Evolutionary conservation across 2,329 filamentous ascomycete genomes (phyloP).

Genomic region (Aspergillus ibericus): DNA sequence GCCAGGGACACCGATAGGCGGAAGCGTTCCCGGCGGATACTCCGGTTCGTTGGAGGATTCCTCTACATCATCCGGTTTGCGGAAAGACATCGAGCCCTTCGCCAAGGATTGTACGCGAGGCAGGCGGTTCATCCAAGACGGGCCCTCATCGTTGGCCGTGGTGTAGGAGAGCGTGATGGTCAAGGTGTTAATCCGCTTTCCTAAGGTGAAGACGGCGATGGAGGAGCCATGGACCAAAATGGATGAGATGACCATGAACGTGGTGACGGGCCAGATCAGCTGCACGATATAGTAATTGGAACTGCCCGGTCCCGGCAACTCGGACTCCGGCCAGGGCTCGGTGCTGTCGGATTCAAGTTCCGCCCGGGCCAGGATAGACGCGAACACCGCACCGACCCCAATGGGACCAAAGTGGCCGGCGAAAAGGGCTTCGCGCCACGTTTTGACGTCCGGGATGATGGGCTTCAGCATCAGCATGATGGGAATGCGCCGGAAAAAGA

Average conservation of each 20-base stretch:
- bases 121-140: constrained; percentile 91
- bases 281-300: constrained; percentile 72
- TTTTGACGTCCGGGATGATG: constrained; percentile 93
- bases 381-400: constrained; percentile 93
- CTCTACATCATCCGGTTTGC: constrained; percentile 69
- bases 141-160: constrained; percentile 79
- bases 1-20: constrained; percentile 69
- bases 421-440: constrained; percentile 95
- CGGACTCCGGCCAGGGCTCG: constrained; percentile 68
- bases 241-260: constrained; percentile 89
- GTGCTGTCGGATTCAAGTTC: constrained; percentile 77
- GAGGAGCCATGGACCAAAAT: constrained; percentile 98
- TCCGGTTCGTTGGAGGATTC: constrained; percentile 56
- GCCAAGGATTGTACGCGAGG: constrained; percentile 81
- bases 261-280: constrained; percentile 92
- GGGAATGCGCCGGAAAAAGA: constrained; percentile 93
- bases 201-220: constrained; percentile 93
- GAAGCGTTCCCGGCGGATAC: constrained; percentile 68
- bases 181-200: constrained; percentile 96
- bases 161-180: constrained; percentile 97
- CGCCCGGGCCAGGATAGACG: constrained; percentile 88
- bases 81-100: constrained; percentile 71
- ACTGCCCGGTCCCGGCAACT: constrained; percentile 52
- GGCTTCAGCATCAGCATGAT: constrained; percentile 92
- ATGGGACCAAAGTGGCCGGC: constrained; percentile 98